phyloP scores from a whole-genome alignment of 306 rosid genomes.

The Sicyos edulis region DNA sequence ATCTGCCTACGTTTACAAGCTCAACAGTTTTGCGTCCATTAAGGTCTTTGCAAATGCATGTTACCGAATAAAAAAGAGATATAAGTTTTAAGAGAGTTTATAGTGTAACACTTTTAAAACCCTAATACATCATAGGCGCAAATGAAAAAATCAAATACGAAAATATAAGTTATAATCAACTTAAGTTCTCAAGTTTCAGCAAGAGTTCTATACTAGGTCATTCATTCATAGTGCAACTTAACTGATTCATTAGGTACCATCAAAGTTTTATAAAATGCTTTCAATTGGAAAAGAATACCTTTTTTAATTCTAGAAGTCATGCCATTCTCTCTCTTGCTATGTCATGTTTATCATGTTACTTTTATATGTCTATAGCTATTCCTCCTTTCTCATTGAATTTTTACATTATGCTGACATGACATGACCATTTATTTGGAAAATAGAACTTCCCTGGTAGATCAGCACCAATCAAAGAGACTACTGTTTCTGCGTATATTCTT shows the following conservation, averaged over 20 bases:
- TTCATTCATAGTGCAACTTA: too few relatives aligned
- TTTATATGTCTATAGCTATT: background rate
- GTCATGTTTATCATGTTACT: conserved; percentile 21
- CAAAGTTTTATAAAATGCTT: background rate
- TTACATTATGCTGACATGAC: conserved; percentile 6
- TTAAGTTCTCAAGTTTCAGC: too few relatives aligned
- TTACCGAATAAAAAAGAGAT: too few relatives aligned
- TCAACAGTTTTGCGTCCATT: background rate
- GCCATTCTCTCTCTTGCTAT: background rate
- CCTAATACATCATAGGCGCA: too few relatives aligned
- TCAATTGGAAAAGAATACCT: background rate
- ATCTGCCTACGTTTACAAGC: background rate
- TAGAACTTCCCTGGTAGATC: conserved; percentile 67
- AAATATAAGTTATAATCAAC: too few relatives aligned
- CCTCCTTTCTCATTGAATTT: background rate
- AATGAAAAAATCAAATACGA: too few relatives aligned
- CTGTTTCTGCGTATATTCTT: conserved; percentile 59
- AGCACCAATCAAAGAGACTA: conserved; percentile 74
- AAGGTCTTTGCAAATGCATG: background rate
- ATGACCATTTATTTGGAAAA: conserved; percentile 18
- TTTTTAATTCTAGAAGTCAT: background rate
- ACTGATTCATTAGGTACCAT: background rate
- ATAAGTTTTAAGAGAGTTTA: too few relatives aligned
- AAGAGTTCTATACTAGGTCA: too few relatives aligned
- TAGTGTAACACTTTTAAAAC: too few relatives aligned